Evolutionary conservation across 768 basidiomycete genomes (phyloP).

Genomic region (Phylloporus sp.): DNA sequence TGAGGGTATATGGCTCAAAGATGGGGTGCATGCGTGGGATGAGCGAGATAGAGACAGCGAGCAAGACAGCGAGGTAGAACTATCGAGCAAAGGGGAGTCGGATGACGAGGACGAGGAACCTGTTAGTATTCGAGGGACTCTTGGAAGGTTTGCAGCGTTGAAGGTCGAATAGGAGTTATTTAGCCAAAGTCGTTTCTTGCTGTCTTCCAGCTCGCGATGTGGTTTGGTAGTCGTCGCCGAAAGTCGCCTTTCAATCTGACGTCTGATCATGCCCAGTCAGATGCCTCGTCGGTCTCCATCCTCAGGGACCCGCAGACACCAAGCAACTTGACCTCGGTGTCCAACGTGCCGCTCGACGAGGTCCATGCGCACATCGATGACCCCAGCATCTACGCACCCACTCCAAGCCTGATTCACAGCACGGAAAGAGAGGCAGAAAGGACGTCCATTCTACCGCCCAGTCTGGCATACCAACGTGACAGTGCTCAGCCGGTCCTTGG

Average conservation of each 20-base stretch:
- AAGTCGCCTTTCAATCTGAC: constrained; percentile 3
- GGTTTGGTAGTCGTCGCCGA: constrained; percentile 27
- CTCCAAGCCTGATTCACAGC: constrained; percentile 15
- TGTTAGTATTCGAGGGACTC: background rate
- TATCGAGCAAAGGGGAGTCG: constrained; percentile 12
- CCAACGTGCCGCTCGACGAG: constrained; percentile 21
- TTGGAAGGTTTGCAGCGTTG: constrained; percentile 31
- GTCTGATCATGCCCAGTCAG: background rate
- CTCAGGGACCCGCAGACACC: constrained; percentile 12
- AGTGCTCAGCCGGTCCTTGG: background rate
- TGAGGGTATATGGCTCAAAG: constrained; percentile 57
- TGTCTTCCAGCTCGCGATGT: constrained; percentile 4
- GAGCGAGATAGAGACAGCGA: constrained; percentile 29
- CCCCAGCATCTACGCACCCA: constrained; percentile 19
- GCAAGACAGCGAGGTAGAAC: constrained; percentile 15
- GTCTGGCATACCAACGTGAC: constrained; percentile 5
- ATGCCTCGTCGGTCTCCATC: constrained; percentile 16
- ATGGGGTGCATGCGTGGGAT: constrained; percentile 23
- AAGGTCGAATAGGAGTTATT: constrained; percentile 19
- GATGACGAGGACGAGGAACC: constrained; percentile 11
- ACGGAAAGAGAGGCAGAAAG: constrained; percentile 8
- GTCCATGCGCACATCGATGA: constrained; percentile 23
- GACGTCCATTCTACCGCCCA: constrained; percentile 9
- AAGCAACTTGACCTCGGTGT: constrained; percentile 14
- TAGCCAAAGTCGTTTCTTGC: constrained; percentile 4